Base-by-base conservation (phyloP, 2,329 filamentous ascomycete genomes). In the Tolypocladium pustulatum region DNA sequence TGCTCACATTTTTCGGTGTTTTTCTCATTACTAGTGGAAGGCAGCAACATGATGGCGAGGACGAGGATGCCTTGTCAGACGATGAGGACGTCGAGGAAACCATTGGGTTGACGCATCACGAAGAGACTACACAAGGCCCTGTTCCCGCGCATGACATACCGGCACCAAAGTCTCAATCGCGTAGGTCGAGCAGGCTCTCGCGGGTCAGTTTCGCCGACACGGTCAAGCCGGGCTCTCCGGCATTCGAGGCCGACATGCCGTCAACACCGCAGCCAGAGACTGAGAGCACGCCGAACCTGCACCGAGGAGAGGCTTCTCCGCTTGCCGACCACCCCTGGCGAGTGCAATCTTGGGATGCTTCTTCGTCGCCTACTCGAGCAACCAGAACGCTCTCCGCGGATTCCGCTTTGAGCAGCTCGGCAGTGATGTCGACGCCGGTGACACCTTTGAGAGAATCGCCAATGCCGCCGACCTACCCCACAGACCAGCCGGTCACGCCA, bases 1-100 rank as follows among this genome's bases (percentile, higher is more conserved):
- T 90, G 5, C 75, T 99, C 63, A 99, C 94, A 0, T 99, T 99
- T 72, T 86, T 93, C 60, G 94, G 94, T 12, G 94, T 99, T n/a
- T 97, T 94, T 73, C 82, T 97, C 64, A 97, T 99, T 68, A 97
- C 94, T 1, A 96, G 89, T 67, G 91, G 91, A 57, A 82, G 92
- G 64, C 77, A 82, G 56, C 75, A 78, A 13, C 81, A 81, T 22
- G 77, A 82, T n/a, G 80, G 84, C 3, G 80, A 84, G 4, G 83
- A 74, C n/a, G 80, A 74, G 22, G 80, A 83, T n/a, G 62, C 68
- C 9, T 65, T 83, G 20, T 81, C 76, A 4, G 82, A 85, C 49
- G 74, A 74, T 34, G 82, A 85, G 52, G 82, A 83, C 40, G 76
- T 84, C 20, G 84, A 87, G 62, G 86, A 87, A 64, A 84, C 81